Conservation (phyloP, 2,329 filamentous ascomycete genomes). For the Coniochaeta hoffmannii region DNA sequence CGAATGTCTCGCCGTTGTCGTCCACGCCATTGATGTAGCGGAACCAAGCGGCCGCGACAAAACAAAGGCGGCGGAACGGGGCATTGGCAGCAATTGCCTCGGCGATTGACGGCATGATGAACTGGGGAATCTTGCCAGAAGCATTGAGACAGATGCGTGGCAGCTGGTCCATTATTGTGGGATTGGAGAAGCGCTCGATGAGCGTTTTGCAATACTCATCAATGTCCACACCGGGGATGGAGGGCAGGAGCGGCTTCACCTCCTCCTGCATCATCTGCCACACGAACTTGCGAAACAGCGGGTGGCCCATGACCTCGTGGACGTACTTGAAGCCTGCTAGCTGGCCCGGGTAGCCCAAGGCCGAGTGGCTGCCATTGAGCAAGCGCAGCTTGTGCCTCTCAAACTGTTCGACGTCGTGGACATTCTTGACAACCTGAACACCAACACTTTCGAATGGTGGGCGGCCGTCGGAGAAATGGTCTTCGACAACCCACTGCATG, state of each 20-base stretch:
- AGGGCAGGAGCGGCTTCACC: constrained; percentile 43
- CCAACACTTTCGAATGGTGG: constrained; percentile 45
- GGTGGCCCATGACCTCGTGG: constrained; percentile 44
- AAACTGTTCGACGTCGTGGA: constrained; percentile 45
- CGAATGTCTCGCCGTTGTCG: constrained; percentile 33
- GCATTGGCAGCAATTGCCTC: constrained; percentile 36
- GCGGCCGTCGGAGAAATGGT: constrained; percentile 42
- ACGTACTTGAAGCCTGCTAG: constrained; percentile 46
- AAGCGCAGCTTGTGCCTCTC: constrained; percentile 50
- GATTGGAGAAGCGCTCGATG: constrained; percentile 48
- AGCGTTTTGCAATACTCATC: constrained; percentile 45
- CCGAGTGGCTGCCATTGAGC: constrained; percentile 45
- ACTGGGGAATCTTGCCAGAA: constrained; percentile 46
- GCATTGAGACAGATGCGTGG: constrained; percentile 42
- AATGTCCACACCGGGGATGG: constrained; percentile 41
- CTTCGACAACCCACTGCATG: constrained; percentile 49
- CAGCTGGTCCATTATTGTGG: constrained; percentile 47
- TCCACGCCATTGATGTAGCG: constrained; percentile 41
- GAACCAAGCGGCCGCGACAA: constrained; percentile 43
- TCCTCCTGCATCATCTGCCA: constrained; percentile 49
- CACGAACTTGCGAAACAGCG: constrained; percentile 36
- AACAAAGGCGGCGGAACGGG: constrained; percentile 39
- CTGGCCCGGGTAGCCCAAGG: constrained; percentile 42
- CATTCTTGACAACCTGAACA: constrained; percentile 42
- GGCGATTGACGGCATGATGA: constrained; percentile 40